These are phyloP conservation scores for Micractinium conductrix DNA, from an alignment of 139 green algal species.

Conservation along the genomic window DNA sequence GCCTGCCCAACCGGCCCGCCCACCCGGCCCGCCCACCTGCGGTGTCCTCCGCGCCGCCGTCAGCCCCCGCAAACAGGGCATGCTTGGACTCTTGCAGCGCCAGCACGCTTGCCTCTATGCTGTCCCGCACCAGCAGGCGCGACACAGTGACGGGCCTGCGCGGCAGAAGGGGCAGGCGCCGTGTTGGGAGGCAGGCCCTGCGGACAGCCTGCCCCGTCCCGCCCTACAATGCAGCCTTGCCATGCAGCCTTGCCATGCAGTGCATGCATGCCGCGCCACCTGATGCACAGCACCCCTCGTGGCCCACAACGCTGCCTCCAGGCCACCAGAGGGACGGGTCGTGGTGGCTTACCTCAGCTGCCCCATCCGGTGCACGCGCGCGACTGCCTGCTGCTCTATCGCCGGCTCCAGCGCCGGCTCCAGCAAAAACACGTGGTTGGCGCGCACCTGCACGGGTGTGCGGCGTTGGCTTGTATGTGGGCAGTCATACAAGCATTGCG, in stretches of 20 bases:
- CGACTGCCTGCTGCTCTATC: constrained; percentile 60
- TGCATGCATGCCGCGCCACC: neutral
- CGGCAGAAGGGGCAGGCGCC: neutral
- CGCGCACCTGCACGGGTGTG: too few relatives aligned
- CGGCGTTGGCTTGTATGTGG: too few relatives aligned
- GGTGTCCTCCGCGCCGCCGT: constrained; percentile 11
- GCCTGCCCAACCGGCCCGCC: neutral
- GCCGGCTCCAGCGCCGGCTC: constrained; percentile 50
- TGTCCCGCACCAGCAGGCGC: constrained; percentile 54
- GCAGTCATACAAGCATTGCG: too few relatives aligned
- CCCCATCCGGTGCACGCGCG: constrained; percentile 60
- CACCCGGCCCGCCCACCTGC: neutral
- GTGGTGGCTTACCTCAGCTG: constrained; percentile 42
- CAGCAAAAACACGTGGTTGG: constrained; percentile 75
- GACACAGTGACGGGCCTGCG: constrained; percentile 44
- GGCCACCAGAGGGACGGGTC: too few relatives aligned
- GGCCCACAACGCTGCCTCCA: too few relatives aligned
- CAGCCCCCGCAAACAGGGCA: constrained; percentile 10
- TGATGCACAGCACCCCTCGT: neutral
- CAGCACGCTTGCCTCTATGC: constrained; percentile 51
- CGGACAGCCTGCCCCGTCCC: too few relatives aligned
- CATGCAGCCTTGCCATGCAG: neutral
- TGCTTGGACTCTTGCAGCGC: constrained; percentile 31
- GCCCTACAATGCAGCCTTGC: neutral
- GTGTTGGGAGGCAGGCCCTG: neutral